Percentiles rank a stretch among this genome's conserved stretches.
Conservation (phyloP, 140 eudicot genomes). For the Flaveria floridana region DNA sequence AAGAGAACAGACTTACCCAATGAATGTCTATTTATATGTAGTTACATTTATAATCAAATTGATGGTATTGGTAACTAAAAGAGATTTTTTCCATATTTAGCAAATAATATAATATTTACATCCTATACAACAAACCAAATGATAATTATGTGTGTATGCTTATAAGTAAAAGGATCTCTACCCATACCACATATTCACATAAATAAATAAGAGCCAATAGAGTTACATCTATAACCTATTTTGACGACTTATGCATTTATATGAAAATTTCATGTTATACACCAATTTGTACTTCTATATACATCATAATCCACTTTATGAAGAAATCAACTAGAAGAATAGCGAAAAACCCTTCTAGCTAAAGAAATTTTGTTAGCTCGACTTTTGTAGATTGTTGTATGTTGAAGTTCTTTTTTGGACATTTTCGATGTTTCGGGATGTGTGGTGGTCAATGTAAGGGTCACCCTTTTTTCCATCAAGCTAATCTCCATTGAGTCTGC, state of each 20-base stretch:
- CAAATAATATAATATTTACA: too few species aligned
- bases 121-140: background rate
- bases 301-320: background rate
- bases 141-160: too few species aligned
- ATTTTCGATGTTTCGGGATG: background rate
- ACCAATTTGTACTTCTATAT: background rate
- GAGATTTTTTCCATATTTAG: too few species aligned
- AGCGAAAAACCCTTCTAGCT: background rate
- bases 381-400: background rate
- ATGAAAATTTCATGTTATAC: background rate
- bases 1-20: background rate
- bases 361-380: background rate
- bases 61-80: background rate
- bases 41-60: background rate
- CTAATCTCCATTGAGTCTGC: constrained; percentile 8
- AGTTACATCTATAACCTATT: background rate
- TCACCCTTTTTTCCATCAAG: constrained; percentile 8
- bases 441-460: background rate
- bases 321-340: background rate
- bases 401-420: background rate
- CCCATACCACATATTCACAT: background rate
- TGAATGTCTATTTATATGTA: background rate
- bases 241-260: background rate
- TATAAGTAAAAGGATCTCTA: background rate
- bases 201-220: background rate